phyloP scores from a whole-genome alignment of 306 rosid species.

The Glycine tomentella region DNA sequence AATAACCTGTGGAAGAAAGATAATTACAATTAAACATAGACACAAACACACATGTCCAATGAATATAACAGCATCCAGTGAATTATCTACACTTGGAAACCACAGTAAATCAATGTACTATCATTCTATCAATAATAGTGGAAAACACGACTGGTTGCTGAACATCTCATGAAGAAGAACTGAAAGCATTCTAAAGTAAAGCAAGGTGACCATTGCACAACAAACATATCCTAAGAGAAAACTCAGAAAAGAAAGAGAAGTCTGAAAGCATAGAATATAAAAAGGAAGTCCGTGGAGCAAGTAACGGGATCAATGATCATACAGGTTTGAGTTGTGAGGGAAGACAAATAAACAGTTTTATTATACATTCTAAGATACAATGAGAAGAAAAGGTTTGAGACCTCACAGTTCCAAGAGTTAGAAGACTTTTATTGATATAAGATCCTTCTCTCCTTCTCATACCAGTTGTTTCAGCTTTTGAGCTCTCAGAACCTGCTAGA shows the following conservation, averaged over 20 bases:
- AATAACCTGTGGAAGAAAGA: conserved; percentile 74
- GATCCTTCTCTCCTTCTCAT: conserved; percentile 98
- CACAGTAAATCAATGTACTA: not conserved
- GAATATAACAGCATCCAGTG: conserved; percentile 19
- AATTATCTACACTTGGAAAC: conserved; percentile 30
- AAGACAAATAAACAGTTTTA: too few species aligned
- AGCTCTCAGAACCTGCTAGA: conserved; percentile 99
- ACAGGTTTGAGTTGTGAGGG: not conserved
- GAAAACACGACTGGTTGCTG: conserved; percentile 17
- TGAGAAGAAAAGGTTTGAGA: conserved; percentile 53
- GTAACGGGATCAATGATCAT: not conserved
- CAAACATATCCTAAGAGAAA: conserved; percentile 37
- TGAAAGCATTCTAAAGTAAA: conserved; percentile 33
- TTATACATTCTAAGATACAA: conserved; percentile 16
- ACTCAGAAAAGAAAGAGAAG: conserved; percentile 22
- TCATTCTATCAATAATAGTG: conserved; percentile 33
- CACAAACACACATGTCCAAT: conserved; percentile 23
- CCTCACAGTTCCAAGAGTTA: conserved; percentile 99
- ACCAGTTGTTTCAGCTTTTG: conserved; percentile 99
- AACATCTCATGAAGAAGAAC: conserved; percentile 22
- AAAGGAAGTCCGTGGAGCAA: conserved; percentile 4
- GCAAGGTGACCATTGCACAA: conserved; percentile 8
- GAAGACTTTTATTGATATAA: conserved; percentile 93
- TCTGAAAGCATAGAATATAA: not conserved
- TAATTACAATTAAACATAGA: conserved; percentile 38